These are phyloP conservation scores for Sarocladium kiliense DNA, from an alignment of 2,329 filamentous ascomycete genomes.

Conservation along the genomic window DNA sequence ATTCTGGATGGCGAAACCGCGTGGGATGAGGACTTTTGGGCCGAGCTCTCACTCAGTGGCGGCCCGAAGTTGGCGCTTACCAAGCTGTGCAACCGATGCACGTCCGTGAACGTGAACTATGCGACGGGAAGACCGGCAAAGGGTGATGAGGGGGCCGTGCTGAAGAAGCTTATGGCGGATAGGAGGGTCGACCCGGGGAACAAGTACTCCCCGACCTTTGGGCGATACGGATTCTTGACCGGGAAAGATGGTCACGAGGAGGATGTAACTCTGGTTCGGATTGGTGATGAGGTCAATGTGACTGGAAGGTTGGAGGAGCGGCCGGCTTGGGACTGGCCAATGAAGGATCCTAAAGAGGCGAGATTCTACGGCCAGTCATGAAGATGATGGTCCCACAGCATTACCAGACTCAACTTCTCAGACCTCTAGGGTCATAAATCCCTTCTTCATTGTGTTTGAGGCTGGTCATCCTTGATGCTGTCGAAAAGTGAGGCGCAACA, in stretches of 20 bases:
- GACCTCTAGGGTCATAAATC: too few species aligned
- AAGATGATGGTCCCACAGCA: not conserved
- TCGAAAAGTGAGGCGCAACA: too few species aligned
- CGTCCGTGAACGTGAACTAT: conserved; percentile 68
- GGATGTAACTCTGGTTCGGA: conserved; percentile 29
- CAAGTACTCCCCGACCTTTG: conserved; percentile 67
- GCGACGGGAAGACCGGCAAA: conserved; percentile 52
- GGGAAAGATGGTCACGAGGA: conserved; percentile 12
- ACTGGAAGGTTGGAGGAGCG: conserved; percentile 43
- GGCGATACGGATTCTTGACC: conserved; percentile 61
- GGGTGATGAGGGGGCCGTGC: conserved; percentile 53
- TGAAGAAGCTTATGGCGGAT: conserved; percentile 67
- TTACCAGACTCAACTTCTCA: not conserved
- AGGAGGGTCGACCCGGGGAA: conserved; percentile 64
- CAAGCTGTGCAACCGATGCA: conserved; percentile 64
- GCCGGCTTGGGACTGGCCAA: conserved; percentile 49
- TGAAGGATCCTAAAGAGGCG: conserved; percentile 16
- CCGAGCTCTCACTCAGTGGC: conserved; percentile 43
- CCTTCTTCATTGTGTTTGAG: too few species aligned
- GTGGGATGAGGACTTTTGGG: conserved; percentile 73
- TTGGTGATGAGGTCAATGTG: conserved; percentile 54
- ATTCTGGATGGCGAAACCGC: conserved; percentile 56
- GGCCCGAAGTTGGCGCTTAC: conserved; percentile 40
- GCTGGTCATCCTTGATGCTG: too few species aligned
- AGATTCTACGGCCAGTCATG: conserved; percentile 19